Evolutionary conservation across 805 yeast species (phyloP).

Genomic region (Ogataea pilisensis): DNA sequence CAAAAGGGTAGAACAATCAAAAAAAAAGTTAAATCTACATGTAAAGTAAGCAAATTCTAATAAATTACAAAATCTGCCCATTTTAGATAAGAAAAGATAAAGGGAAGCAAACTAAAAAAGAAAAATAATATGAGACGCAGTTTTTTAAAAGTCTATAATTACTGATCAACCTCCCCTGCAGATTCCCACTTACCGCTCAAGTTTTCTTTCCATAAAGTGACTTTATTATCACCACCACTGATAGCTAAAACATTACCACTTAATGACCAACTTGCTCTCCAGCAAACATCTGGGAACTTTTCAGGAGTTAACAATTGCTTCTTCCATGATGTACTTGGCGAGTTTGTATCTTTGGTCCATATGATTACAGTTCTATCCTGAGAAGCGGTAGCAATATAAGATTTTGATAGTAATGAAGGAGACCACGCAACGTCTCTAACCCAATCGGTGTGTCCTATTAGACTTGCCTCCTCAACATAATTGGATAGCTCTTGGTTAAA

Average conservation of each 20-base stretch:
- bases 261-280: conserved; percentile 98
- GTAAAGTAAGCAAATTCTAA: neutral
- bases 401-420: conserved; percentile 78
- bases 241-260: conserved; percentile 95
- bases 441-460: conserved; percentile 96
- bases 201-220: conserved; percentile 94
- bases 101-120: neutral
- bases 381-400: conserved; percentile 93
- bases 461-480: conserved; percentile 68
- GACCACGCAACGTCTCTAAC: conserved; percentile 99
- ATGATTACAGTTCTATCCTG: conserved; percentile 93
- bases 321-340: conserved; percentile 51
- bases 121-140: too few relatives aligned
- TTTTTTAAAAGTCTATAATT: conserved; percentile 10
- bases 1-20: too few relatives aligned
- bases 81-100: too few relatives aligned
- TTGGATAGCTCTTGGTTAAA: conserved; percentile 50
- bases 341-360: conserved; percentile 69
- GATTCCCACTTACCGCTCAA: conserved; percentile 92
- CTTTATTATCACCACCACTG: conserved; percentile 93
- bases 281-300: conserved; percentile 92
- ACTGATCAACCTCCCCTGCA: conserved; percentile 94
- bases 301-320: conserved; percentile 70
- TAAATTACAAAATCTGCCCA: neutral
- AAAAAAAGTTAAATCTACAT: neutral